phyloP scores from a whole-genome alignment of 228 moss, liverwort and hornwort genomes.

The Sphagnum magellanicum region DNA sequence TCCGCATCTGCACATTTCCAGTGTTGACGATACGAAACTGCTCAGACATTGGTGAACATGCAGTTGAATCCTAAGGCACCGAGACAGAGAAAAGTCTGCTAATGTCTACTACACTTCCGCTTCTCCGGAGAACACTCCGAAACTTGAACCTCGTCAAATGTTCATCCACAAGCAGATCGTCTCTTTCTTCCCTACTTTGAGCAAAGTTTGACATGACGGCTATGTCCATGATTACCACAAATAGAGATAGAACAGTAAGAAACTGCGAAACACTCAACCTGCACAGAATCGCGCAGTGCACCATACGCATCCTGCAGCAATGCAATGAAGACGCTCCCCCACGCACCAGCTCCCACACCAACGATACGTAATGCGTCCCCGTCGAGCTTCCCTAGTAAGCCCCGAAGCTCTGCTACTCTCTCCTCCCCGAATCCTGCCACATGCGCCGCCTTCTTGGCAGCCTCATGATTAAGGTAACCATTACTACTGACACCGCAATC shows the following conservation, averaged over 20 bases:
- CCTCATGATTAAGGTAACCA: neutral
- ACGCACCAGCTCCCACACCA: slow-evolving; percentile 94
- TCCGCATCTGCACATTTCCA: slow-evolving; percentile 47
- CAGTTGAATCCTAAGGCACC: too few species aligned
- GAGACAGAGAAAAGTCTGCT: too few species aligned
- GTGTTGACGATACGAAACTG: too few species aligned
- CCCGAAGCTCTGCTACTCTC: slow-evolving; percentile 49
- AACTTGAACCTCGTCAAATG: neutral
- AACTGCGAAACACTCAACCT: slow-evolving; percentile 25
- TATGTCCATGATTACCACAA: neutral
- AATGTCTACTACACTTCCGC: neutral
- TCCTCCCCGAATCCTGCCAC: slow-evolving; percentile 24
- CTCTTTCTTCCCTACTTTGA: too few species aligned
- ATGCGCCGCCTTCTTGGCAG: neutral
- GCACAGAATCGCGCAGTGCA: slow-evolving; percentile 64
- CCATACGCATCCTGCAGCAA: slow-evolving; percentile 92
- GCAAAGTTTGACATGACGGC: neutral
- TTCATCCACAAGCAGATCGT: too few species aligned
- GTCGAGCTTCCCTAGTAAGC: slow-evolving; percentile 67
- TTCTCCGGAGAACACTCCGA: neutral
- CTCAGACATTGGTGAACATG: too few species aligned
- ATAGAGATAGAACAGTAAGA: neutral
- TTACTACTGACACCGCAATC: neutral
- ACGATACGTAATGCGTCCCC: slow-evolving; percentile 79
- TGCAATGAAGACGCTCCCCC: slow-evolving; percentile 96